Evolutionary conservation across 306 rosid genomes (phyloP).

Genomic region (Senna siamea): DNA sequence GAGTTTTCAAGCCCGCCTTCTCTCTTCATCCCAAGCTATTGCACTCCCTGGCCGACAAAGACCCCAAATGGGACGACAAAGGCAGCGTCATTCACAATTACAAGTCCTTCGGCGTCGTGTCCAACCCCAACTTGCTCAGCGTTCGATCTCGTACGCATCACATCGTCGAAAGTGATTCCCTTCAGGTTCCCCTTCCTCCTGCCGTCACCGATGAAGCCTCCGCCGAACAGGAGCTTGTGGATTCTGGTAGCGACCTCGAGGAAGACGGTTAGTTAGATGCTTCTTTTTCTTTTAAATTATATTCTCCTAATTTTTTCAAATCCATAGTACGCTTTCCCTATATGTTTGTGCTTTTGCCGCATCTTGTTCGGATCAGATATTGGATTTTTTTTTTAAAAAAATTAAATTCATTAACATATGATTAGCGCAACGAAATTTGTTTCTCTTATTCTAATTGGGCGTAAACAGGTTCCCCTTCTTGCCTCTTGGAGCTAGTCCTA

Average conservation of each 20-base stretch:
- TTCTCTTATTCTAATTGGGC: not conserved
- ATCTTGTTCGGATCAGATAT: not conserved
- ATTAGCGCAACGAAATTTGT: not conserved
- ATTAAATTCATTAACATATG: not conserved
- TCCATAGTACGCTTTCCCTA: not conserved
- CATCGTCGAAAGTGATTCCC: constrained; percentile 56
- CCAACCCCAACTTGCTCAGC: constrained; percentile 73
- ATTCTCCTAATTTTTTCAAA: not conserved
- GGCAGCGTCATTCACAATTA: constrained; percentile 74
- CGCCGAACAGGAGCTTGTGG: constrained; percentile 30
- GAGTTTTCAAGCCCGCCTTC: constrained; percentile 75
- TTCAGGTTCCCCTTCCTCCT: constrained; percentile 45
- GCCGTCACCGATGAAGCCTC: constrained; percentile 26
- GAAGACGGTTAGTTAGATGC: constrained; percentile 71
- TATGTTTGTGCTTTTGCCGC: not conserved
- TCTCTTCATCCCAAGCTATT: constrained; percentile 72
- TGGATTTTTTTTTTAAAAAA: not conserved
- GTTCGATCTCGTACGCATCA: constrained; percentile 60
- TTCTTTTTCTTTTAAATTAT: not conserved
- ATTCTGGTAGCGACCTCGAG: constrained; percentile 83
- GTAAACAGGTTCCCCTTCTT: not conserved
- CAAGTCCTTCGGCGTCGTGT: constrained; percentile 72
- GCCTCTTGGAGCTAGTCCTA: not conserved
- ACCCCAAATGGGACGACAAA: constrained; percentile 66
- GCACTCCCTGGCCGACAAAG: constrained; percentile 46